Percentiles rank a stretch among this genome's conserved stretches.
Conservation (phyloP, 805 yeast species). For the Candida michaelii region DNA sequence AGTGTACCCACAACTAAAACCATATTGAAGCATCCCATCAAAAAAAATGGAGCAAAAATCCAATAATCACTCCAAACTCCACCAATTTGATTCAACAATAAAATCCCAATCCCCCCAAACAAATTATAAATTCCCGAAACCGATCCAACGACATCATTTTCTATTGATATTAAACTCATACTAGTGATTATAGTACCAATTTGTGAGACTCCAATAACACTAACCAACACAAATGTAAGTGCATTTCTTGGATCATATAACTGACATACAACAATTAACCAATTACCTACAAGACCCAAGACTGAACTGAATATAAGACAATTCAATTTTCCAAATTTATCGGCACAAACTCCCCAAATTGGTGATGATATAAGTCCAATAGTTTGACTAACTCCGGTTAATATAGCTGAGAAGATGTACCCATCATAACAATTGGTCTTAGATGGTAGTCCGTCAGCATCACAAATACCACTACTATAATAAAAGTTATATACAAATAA, state of each 20-base stretch:
- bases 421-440: conserved; percentile 55
- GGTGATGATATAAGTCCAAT: conserved; percentile 63
- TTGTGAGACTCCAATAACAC: conserved; percentile 56
- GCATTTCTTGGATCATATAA: conserved; percentile 35
- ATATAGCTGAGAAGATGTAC: conserved; percentile 61
- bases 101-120: conserved; percentile 66
- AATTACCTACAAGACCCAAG: conserved; percentile 45
- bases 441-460: conserved; percentile 21
- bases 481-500: conserved; percentile 59
- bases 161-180: conserved; percentile 49
- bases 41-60: conserved; percentile 58
- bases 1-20: conserved; percentile 17
- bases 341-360: conserved; percentile 59
- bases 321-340: conserved; percentile 32
- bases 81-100: conserved; percentile 59
- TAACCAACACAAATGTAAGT: conserved; percentile 40
- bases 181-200: conserved; percentile 63
- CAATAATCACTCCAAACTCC: conserved; percentile 59
- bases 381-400: conserved; percentile 66
- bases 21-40: conserved; percentile 44
- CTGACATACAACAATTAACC: conserved; percentile 25
- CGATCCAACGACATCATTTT: conserved; percentile 51
- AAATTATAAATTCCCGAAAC: conserved; percentile 70
- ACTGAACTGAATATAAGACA: conserved; percentile 38
- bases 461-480: conserved; percentile 51